Conservation (phyloP, 1,284 basidiomycete species). For the Rhodofomes roseus region DNA sequence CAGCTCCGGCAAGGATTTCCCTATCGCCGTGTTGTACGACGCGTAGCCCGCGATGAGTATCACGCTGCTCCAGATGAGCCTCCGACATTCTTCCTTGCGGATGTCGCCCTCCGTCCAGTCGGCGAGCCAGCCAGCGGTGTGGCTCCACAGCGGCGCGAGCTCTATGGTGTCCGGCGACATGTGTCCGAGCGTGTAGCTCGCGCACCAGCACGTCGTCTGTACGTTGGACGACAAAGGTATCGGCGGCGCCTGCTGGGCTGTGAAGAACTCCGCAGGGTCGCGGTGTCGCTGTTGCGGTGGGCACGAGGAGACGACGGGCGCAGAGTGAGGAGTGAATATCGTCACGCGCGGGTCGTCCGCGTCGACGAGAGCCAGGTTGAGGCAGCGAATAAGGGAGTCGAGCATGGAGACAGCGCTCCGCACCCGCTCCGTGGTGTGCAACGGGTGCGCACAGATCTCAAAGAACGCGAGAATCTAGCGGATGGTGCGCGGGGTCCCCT, state of each 20-base stretch:
- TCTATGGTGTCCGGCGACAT: constrained; percentile 46
- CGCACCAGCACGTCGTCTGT: constrained; percentile 43
- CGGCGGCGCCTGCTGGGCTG: constrained; percentile 4
- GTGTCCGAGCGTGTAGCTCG: constrained; percentile 46
- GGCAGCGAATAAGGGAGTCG: constrained; percentile 61
- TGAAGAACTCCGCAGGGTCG: not conserved
- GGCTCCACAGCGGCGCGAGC: constrained; percentile 59
- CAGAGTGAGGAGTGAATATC: constrained; percentile 40
- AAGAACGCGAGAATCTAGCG: constrained; percentile 65
- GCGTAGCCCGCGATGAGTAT: constrained; percentile 59
- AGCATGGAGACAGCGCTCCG: constrained; percentile 56
- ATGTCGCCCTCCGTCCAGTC: constrained; percentile 60
- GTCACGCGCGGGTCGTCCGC: constrained; percentile 36
- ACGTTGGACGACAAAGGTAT: not conserved
- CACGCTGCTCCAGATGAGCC: constrained; percentile 69
- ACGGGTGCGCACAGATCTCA: constrained; percentile 65
- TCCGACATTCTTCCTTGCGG: constrained; percentile 65
- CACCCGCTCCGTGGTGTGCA: constrained; percentile 48
- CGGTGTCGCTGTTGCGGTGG: not conserved
- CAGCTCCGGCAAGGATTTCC: constrained; percentile 38
- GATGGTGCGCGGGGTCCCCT: not conserved
- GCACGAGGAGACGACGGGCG: not conserved
- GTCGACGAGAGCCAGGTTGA: constrained; percentile 51
- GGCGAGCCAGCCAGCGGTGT: constrained; percentile 60
- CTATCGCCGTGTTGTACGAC: constrained; percentile 50